These are phyloP conservation scores for Aspergillus nidulans DNA, from an alignment of 495 filamentous ascomycete species.

Conservation along the genomic window DNA sequence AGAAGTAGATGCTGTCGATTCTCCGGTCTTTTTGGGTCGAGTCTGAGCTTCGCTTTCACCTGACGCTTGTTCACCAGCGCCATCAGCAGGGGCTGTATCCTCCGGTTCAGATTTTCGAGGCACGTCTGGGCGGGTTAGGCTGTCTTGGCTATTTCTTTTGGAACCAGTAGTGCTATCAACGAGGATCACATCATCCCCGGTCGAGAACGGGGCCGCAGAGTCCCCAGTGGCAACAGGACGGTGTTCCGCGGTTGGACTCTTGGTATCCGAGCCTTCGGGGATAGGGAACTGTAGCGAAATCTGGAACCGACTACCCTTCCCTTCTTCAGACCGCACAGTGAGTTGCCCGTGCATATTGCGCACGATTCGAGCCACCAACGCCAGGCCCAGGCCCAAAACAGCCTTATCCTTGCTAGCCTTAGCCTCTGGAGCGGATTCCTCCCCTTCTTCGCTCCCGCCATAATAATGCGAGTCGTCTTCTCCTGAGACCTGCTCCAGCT, in stretches of 20 bases:
- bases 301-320: slow-evolving; percentile 77
- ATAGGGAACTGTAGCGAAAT: slow-evolving; percentile 36
- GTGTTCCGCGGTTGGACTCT: neutral
- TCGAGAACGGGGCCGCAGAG: slow-evolving; percentile 16
- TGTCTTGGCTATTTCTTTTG: neutral
- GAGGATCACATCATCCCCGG: slow-evolving; percentile 33
- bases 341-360: slow-evolving; percentile 91
- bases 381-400: slow-evolving; percentile 77
- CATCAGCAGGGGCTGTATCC: neutral
- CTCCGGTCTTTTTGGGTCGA: neutral
- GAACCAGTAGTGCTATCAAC: slow-evolving; percentile 14
- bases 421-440: neutral
- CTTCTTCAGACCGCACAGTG: slow-evolving; percentile 79
- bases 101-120: neutral
- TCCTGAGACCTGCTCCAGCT: slow-evolving; percentile 79
- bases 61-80: neutral
- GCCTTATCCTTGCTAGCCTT: slow-evolving; percentile 19
- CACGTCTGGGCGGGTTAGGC: neutral
- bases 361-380: slow-evolving; percentile 77
- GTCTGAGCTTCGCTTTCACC: neutral
- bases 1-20: neutral
- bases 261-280: slow-evolving; percentile 18
- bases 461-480: slow-evolving; percentile 39
- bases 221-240: slow-evolving; percentile 3
- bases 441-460: slow-evolving; percentile 11